Conservation (phyloP, 2,329 filamentous ascomycete species). For the Cercospora beticola region DNA sequence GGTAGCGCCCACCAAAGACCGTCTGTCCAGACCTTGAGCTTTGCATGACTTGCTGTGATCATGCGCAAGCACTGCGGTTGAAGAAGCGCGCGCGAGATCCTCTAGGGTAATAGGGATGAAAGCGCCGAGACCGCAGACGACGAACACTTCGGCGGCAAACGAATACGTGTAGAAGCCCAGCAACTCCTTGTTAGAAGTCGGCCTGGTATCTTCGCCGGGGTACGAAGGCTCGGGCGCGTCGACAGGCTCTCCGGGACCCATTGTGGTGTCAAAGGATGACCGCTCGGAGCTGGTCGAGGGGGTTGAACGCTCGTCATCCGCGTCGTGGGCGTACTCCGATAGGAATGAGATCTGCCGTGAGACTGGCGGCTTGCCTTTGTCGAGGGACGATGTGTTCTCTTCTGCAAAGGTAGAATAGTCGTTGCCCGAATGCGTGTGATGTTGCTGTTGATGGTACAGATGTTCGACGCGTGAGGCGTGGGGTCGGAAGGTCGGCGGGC, state of each 20-base stretch:
- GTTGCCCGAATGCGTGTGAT: not conserved
- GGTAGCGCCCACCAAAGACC: not conserved
- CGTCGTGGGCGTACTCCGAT: slow-evolving; percentile 21
- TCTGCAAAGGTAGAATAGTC: slow-evolving; percentile 8
- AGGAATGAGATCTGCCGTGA: slow-evolving; percentile 14
- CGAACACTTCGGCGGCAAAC: slow-evolving; percentile 94
- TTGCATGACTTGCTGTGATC: slow-evolving; percentile 73
- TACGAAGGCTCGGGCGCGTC: slow-evolving; percentile 55
- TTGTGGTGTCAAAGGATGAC: slow-evolving; percentile 16
- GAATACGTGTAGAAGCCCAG: slow-evolving; percentile 94
- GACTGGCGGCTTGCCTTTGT: slow-evolving; percentile 5
- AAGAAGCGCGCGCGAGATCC: slow-evolving; percentile 76
- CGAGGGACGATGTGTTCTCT: slow-evolving; percentile 4
- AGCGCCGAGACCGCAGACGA: slow-evolving; percentile 82
- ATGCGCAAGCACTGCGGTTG: slow-evolving; percentile 76
- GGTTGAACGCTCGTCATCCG: slow-evolving; percentile 27
- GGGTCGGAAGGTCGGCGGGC: not conserved
- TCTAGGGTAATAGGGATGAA: slow-evolving; percentile 97
- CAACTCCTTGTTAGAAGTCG: slow-evolving; percentile 84
- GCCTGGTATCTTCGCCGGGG: slow-evolving; percentile 79
- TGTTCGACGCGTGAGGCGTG: not conserved
- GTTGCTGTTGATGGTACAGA: not conserved
- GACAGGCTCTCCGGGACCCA: slow-evolving; percentile 20
- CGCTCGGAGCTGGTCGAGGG: slow-evolving; percentile 17
- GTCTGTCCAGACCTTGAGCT: slow-evolving; percentile 17